These are phyloP conservation scores for Eimeria falciformis DNA, from an alignment of 169 alveolate species.

Conservation along the genomic window DNA sequence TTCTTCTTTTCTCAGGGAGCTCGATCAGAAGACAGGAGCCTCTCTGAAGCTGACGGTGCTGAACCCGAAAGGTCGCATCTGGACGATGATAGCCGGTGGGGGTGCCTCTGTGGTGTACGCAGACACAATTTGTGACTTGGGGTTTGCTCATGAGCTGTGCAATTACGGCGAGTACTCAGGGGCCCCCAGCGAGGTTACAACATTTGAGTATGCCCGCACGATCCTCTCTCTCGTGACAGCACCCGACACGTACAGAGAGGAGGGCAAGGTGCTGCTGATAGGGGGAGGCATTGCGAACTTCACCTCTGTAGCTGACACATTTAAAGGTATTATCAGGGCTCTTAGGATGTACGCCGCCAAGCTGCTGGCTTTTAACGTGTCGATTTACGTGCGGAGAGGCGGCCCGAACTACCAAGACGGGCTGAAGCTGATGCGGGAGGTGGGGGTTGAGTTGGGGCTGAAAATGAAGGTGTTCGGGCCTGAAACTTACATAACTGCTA, in stretches of 20 bases:
- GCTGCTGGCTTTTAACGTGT: constrained; percentile 56
- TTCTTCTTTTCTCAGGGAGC: constrained; percentile 32
- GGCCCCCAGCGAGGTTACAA: constrained; percentile 80
- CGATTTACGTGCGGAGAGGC: constrained; percentile 80
- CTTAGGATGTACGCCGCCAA: constrained; percentile 16
- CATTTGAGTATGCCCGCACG: constrained; percentile 80
- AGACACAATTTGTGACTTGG: constrained; percentile 80
- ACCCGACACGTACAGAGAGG: constrained; percentile 72
- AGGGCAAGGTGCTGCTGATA: constrained; percentile 79
- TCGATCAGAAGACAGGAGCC: constrained; percentile 82
- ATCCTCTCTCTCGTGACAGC: constrained; percentile 73
- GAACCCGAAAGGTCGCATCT: constrained; percentile 81
- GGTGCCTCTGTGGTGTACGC: constrained; percentile 82
- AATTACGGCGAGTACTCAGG: constrained; percentile 84
- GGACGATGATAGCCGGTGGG: constrained; percentile 83
- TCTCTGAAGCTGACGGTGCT: constrained; percentile 80
- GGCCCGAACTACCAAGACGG: constrained; percentile 82
- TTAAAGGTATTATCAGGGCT: constrained; percentile 65
- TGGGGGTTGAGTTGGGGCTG: constrained; percentile 77
- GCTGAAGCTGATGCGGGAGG: constrained; percentile 76
- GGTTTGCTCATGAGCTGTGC: constrained; percentile 79
- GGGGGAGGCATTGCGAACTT: constrained; percentile 85
- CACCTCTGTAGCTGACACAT: constrained; percentile 82
- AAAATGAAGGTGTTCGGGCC: constrained; percentile 81
- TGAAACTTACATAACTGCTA: constrained; percentile 83